Conservation (phyloP, 2,329 filamentous ascomycete species). For the Corynespora cassiicola region DNA sequence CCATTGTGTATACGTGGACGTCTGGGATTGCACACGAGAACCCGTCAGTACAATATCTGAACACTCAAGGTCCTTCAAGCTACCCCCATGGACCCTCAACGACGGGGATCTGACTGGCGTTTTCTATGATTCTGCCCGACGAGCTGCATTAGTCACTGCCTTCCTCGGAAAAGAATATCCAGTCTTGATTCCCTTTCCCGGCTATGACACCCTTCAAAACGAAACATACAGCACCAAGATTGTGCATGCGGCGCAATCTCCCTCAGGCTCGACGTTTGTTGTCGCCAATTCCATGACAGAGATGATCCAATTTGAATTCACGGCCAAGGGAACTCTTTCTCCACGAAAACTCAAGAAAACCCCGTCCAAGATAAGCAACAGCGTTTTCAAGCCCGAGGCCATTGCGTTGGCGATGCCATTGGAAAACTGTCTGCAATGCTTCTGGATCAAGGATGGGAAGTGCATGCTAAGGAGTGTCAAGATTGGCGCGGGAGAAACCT, state of each 20-base stretch:
- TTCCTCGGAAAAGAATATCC: slow-evolving; percentile 36
- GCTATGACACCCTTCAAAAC: slow-evolving; percentile 32
- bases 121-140: slow-evolving; percentile 39
- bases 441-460: slow-evolving; percentile 34
- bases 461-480: slow-evolving; percentile 40
- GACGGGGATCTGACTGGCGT: slow-evolving; percentile 43
- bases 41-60: slow-evolving; percentile 32
- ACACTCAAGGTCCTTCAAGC: slow-evolving; percentile 30
- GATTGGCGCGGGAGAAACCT: slow-evolving; percentile 29
- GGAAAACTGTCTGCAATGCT: slow-evolving; percentile 27
- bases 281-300: slow-evolving; percentile 44
- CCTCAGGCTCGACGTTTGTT: slow-evolving; percentile 35
- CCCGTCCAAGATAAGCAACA: slow-evolving; percentile 35
- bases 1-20: slow-evolving; percentile 35
- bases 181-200: slow-evolving; percentile 29
- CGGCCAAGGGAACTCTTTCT: slow-evolving; percentile 30
- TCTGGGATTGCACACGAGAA: slow-evolving; percentile 31
- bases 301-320: slow-evolving; percentile 44
- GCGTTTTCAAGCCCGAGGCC: no score
- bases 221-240: slow-evolving; percentile 39
- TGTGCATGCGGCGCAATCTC: slow-evolving; percentile 43
- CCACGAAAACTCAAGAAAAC: slow-evolving; percentile 39
- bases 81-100: slow-evolving; percentile 39
- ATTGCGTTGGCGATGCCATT: slow-evolving; percentile 34
- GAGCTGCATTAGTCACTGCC: slow-evolving; percentile 35